phyloP scores from a whole-genome alignment of 768 basidiomycete species.

The Coprinellus micaceus region DNA sequence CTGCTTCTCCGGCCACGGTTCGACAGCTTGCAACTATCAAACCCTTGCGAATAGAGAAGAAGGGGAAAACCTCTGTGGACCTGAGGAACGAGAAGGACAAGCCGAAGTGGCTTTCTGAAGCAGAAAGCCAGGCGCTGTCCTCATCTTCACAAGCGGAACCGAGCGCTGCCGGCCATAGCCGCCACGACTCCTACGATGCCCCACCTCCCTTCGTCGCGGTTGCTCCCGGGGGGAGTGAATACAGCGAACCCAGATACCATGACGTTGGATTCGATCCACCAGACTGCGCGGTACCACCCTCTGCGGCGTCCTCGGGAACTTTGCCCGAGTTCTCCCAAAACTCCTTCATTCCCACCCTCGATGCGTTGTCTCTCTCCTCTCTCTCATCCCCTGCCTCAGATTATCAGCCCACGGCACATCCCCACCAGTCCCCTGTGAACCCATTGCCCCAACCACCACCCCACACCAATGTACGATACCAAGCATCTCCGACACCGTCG shows the following conservation, averaged over 20 bases:
- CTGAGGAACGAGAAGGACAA: slow-evolving; percentile 6
- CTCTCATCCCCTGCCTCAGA: not conserved
- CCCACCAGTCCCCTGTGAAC: not conserved
- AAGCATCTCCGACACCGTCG: too few species aligned
- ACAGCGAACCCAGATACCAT: not conserved
- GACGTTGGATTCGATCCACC: not conserved
- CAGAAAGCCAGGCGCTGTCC: not conserved
- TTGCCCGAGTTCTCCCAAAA: not conserved
- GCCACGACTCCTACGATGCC: slow-evolving; percentile 5
- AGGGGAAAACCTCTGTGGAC: slow-evolving; percentile 11
- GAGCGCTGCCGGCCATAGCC: not conserved
- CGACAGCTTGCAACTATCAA: not conserved
- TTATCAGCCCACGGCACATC: not conserved
- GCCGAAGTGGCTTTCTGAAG: slow-evolving; percentile 10
- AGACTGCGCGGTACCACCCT: not conserved
- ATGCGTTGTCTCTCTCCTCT: not conserved
- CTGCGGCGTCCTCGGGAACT: not conserved
- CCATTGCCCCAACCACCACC: not conserved
- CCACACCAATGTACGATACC: too few species aligned
- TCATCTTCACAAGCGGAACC: not conserved
- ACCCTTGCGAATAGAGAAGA: slow-evolving; percentile 24
- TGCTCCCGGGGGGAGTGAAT: not conserved
- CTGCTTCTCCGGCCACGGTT: too few species aligned
- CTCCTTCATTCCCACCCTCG: not conserved
- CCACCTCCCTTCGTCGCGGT: slow-evolving; percentile 4